Percentiles rank a stretch among this genome's conserved stretches.
These are phyloP conservation scores for Sphagnum tenellum DNA, from an alignment of 225 moss, liverwort and hornwort species.

Conservation along the genomic window DNA sequence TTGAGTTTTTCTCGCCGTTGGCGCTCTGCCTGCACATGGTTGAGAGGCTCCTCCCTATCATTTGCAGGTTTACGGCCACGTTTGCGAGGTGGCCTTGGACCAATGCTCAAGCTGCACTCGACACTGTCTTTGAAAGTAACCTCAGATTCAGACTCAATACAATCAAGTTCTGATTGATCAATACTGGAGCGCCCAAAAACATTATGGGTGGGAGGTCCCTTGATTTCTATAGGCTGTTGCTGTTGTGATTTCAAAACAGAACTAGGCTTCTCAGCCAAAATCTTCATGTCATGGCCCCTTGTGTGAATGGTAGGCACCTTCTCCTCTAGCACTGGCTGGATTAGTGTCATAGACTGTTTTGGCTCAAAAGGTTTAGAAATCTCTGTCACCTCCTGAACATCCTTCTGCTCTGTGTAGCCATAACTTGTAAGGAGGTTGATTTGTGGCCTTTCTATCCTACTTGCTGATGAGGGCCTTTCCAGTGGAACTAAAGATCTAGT, in stretches of 20 bases:
- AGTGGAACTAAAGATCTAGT: slow-evolving; percentile 12
- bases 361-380: slow-evolving; percentile 17
- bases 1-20: slow-evolving; percentile 90
- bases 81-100: slow-evolving; percentile 85
- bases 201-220: slow-evolving; percentile 28
- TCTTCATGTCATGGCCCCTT: slow-evolving; percentile 17
- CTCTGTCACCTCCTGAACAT: slow-evolving; percentile 23
- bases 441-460: slow-evolving; percentile 18
- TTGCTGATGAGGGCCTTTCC: slow-evolving; percentile 25
- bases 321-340: slow-evolving; percentile 23
- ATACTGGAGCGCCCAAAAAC: slow-evolving; percentile 43
- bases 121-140: slow-evolving; percentile 64
- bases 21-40: slow-evolving; percentile 88
- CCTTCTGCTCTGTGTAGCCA: slow-evolving; percentile 1
- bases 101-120: slow-evolving; percentile 52
- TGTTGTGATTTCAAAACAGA: slow-evolving; percentile 9
- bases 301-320: slow-evolving; percentile 9
- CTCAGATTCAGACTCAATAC: slow-evolving; percentile 83
- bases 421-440: slow-evolving; percentile 11
- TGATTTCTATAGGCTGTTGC: slow-evolving; percentile 27
- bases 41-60: slow-evolving; percentile 86
- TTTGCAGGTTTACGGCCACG: slow-evolving; percentile 88
- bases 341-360: slow-evolving; percentile 21
- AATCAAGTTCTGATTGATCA: slow-evolving; percentile 68
- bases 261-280: slow-evolving; percentile 20